Evolutionary conservation across 2,329 filamentous ascomycete species (phyloP).

Genomic region (Penicillium sp.): DNA sequence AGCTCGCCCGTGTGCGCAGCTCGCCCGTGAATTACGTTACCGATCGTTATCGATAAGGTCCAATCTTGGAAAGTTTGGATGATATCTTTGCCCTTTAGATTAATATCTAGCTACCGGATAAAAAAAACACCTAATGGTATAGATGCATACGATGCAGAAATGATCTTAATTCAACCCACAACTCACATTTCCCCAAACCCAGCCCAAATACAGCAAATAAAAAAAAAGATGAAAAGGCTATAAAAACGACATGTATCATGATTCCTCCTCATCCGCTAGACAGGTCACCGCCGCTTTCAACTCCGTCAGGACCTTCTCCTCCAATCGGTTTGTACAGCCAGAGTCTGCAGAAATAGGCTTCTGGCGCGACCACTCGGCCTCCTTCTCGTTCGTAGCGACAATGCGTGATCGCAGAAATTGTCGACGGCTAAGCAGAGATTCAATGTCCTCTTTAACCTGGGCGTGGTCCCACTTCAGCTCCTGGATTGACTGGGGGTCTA

Average conservation of each 20-base stretch:
- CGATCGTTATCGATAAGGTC: background rate
- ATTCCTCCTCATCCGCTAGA: slow-evolving; percentile 36
- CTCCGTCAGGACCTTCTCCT: slow-evolving; percentile 72
- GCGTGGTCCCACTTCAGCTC: slow-evolving; percentile 72
- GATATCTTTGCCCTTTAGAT: background rate
- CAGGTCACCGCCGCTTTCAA: slow-evolving; percentile 56
- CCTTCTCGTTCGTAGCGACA: slow-evolving; percentile 69
- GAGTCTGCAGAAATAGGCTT: slow-evolving; percentile 41
- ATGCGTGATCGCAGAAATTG: slow-evolving; percentile 70
- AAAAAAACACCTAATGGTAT: background rate
- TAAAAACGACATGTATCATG: slow-evolving; percentile 23
- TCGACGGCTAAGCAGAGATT: slow-evolving; percentile 72
- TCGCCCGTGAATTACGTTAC: no score
- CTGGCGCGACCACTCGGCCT: slow-evolving; percentile 60
- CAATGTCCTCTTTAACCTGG: slow-evolving; percentile 74
- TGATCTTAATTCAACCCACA: slow-evolving; percentile 2
- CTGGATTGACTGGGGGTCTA: slow-evolving; percentile 63
- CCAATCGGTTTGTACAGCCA: slow-evolving; percentile 64
- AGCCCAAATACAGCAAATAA: slow-evolving; percentile 12
- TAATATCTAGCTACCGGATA: background rate
- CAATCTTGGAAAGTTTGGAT: background rate
- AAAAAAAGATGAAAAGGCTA: slow-evolving; percentile 14
- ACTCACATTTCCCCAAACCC: slow-evolving; percentile 14
- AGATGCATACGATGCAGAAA: background rate
- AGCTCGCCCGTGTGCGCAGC: no score